These are phyloP conservation scores for Tetracentron sinense DNA, from an alignment of 164 flowering plant species.

Conservation along the genomic window DNA sequence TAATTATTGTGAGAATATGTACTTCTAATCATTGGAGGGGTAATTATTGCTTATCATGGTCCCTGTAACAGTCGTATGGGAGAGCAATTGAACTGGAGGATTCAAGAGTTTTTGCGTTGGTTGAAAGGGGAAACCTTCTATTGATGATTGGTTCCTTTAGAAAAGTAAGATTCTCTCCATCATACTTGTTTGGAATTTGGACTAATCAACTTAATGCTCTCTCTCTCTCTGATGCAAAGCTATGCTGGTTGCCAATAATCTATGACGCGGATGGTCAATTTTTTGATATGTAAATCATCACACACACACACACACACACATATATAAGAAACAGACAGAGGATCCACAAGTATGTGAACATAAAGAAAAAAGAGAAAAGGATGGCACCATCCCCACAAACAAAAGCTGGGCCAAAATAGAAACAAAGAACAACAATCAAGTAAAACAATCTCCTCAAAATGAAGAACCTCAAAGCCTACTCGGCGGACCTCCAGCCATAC, in stretches of 20 bases:
- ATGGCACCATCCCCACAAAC: too few relatives aligned
- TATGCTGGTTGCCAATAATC: not conserved
- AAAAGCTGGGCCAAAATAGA: too few relatives aligned
- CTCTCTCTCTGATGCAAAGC: too few relatives aligned
- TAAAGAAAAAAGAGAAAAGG: too few relatives aligned
- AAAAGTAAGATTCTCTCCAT: slow-evolving; percentile 44
- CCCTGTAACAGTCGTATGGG: slow-evolving; percentile 74
- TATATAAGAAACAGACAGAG: too few relatives aligned
- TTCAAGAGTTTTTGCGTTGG: slow-evolving; percentile 59
- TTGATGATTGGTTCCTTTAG: slow-evolving; percentile 75
- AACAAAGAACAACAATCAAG: too few relatives aligned
- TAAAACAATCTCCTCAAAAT: too few relatives aligned
- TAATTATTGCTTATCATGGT: slow-evolving; percentile 6
- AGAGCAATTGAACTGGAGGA: slow-evolving; percentile 81
- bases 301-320: too few relatives aligned
- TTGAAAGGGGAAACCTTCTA: slow-evolving; percentile 83
- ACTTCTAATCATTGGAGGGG: not conserved
- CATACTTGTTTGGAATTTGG: not conserved
- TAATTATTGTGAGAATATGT: not conserved
- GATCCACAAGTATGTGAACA: too few relatives aligned
- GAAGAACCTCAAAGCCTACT: too few relatives aligned
- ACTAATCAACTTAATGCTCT: too few relatives aligned
- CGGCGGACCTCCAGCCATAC: too few relatives aligned
- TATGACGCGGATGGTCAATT: not conserved
- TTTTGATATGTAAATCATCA: not conserved